phyloP scores from a whole-genome alignment of 1,139 yeast genomes.

The Blastobotrys capitulatus region DNA sequence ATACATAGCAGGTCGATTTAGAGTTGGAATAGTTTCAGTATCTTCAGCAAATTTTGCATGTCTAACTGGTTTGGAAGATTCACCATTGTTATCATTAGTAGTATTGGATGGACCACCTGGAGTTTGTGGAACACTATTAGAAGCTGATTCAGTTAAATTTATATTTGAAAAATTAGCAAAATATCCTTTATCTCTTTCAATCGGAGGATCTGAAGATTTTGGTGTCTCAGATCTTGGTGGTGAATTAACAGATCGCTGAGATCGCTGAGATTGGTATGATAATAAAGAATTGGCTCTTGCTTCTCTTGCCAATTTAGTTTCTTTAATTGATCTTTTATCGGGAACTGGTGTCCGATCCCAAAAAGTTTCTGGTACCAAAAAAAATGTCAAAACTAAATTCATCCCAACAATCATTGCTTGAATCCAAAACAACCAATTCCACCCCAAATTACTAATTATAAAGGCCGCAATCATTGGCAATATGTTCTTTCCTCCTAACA shows the following conservation, averaged over 20 bases:
- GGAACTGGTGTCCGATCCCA: constrained; percentile 55
- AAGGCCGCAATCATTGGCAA: constrained; percentile 54
- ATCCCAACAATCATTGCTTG: constrained; percentile 49
- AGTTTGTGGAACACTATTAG: background rate
- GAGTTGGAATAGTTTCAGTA: constrained; percentile 4
- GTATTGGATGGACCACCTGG: background rate
- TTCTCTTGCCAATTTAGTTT: constrained; percentile 45
- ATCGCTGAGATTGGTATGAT: constrained; percentile 9
- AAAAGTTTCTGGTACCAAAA: constrained; percentile 61
- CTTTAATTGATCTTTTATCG: constrained; percentile 45
- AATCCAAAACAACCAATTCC: constrained; percentile 63
- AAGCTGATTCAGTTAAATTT: no score
- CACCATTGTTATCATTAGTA: background rate
- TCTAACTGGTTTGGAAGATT: constrained; percentile 1
- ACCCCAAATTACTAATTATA: constrained; percentile 44
- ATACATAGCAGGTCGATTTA: constrained; percentile 6
- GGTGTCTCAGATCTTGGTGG: background rate
- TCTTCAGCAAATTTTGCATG: constrained; percentile 16
- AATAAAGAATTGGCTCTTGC: constrained; percentile 27
- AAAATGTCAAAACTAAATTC: constrained; percentile 42
- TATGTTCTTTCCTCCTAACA: constrained; percentile 58
- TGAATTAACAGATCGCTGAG: background rate
- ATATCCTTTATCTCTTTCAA: background rate
- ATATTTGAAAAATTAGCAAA: background rate
- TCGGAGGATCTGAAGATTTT: background rate